A percentile compares a stretch with the other conserved stretches of the same genome.
Evolutionary conservation across 495 filamentous ascomycete genomes (phyloP).

Genomic region (Penicillium salamii): DNA sequence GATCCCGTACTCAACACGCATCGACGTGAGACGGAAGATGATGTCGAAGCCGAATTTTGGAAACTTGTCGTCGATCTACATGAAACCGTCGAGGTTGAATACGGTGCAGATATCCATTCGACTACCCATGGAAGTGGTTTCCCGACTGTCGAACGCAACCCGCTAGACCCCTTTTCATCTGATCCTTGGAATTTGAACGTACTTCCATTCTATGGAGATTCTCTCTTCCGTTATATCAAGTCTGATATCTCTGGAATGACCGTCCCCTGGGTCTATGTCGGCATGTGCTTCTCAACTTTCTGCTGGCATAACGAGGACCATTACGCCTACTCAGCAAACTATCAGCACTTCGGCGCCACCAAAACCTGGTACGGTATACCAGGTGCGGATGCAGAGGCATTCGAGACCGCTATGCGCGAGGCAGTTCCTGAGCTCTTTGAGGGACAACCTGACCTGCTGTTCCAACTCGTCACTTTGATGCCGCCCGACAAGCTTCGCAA

Average conservation of each 20-base stretch:
- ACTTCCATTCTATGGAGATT: constrained; percentile 85
- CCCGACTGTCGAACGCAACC: constrained; percentile 90
- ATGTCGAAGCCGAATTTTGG: constrained; percentile 98
- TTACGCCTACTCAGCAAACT: constrained; percentile 96
- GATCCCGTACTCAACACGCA: constrained; percentile 80
- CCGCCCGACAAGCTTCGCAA: constrained; percentile 93
- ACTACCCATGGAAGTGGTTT: constrained; percentile 98
- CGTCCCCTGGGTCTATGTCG: constrained; percentile 99
- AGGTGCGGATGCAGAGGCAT: constrained; percentile 86
- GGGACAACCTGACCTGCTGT: constrained; percentile 92
- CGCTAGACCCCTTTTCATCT: constrained; percentile 75
- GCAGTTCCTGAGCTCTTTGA: constrained; percentile 96
- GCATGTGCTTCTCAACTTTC: constrained; percentile 99
- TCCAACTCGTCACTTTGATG: constrained; percentile 92
- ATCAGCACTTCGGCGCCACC: constrained; percentile 96
- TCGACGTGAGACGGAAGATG: constrained; percentile 83
- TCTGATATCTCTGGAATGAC: constrained; percentile 99
- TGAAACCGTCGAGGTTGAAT: constrained; percentile 96
- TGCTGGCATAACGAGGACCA: constrained; percentile 99
- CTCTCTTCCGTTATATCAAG: constrained; percentile 95
- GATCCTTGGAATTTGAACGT: constrained; percentile 98
- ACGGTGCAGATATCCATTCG: constrained; percentile 97
- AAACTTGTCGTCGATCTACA: constrained; percentile 86
- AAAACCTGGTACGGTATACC: constrained; percentile 99
- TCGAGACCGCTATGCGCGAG: constrained; percentile 91